Evolutionary conservation across 140 eudicot species (phyloP), one percentile per base, ranked within the genome.

Genomic region (Oenanthe javanica): DNA sequence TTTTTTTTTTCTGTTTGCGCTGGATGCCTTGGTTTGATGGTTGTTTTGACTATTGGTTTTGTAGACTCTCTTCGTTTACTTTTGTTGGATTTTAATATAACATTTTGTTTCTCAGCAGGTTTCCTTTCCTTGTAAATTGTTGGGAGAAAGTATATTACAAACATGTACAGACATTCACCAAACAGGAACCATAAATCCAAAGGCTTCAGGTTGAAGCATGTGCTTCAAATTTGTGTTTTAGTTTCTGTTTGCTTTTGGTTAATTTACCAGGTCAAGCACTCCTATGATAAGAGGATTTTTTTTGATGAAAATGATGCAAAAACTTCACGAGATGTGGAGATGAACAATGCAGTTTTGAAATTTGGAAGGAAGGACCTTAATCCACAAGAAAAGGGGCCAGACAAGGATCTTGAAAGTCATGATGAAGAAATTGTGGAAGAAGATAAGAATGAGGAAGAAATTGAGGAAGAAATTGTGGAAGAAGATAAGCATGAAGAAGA

Each of bases 181-280:
- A 78, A 86, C 63, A 87, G 98, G 86, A 87, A 85, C 84, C 86
- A 85, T 77, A 90, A 94, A 79, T 86, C 94, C 4, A 94, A 84
- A 83, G 91, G 98, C 47, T 66, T 87, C 79, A 92, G 88, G 78
- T 82, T 82, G 54, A 94, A 89, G 76, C 86, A 92, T 55, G 83
- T 85, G 83, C 82, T 94, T 12, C 98, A 88, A 78, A 80, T 92
- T 74, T 88, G 89, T 82, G 72, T 94, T 77, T 83, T 94, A 82
- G 72, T 92, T 85, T 96, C 92, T 78, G 86, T 94, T 77, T 92
- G 94, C 87, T 82, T 90, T 75, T 94, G 98, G 98, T 84, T 94
- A 78, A 72, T 90, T 70, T 94, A 90, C 86, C 98, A 94, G 88
- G 84, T 94, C 84, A 92, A 92, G 82, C 90, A 89, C 80, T 94